Conservation (phyloP, 805 yeast species). For the Lipomyces chichibuensis region DNA sequence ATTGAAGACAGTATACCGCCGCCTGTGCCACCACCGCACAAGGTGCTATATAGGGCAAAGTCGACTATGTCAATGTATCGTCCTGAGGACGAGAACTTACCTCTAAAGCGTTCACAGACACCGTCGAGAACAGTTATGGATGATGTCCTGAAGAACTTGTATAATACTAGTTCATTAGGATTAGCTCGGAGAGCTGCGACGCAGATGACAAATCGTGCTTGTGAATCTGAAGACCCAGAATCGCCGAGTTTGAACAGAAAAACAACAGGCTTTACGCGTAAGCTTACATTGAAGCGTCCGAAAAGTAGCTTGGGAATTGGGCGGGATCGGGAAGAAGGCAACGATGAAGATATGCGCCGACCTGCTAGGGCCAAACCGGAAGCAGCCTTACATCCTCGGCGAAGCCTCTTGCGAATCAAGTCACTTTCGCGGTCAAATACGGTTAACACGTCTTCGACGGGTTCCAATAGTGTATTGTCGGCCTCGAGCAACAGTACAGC, state of each 20-base stretch:
- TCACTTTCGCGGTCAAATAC: constrained; percentile 25
- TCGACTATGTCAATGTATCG: constrained; percentile 23
- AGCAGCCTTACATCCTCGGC: constrained; percentile 11
- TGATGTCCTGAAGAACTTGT: constrained; percentile 42
- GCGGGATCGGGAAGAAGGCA: constrained; percentile 2
- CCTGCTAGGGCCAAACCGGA: background rate
- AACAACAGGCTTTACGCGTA: background rate
- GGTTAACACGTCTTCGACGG: constrained; percentile 21
- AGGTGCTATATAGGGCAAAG: constrained; percentile 30
- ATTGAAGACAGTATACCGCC: constrained; percentile 34
- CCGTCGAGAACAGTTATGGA: constrained; percentile 45
- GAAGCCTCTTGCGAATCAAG: constrained; percentile 18
- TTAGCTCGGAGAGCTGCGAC: constrained; percentile 11
- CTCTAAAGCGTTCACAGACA: constrained; percentile 38
- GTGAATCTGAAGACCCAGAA: background rate
- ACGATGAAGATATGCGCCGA: background rate
- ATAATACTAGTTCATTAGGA: constrained; percentile 28
- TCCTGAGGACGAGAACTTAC: constrained; percentile 1
- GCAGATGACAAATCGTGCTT: background rate
- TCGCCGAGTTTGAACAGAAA: constrained; percentile 1
- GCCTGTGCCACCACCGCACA: constrained; percentile 47
- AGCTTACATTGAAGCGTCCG: constrained; percentile 18
- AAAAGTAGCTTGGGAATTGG: constrained; percentile 28
- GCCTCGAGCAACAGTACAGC: constrained; percentile 35
- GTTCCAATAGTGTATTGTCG: constrained; percentile 26